Evolutionary conservation across 345 rosid genomes (phyloP), one percentile per base, ranked within the genome.

Genomic region (Arabidopsis suecica): DNA sequence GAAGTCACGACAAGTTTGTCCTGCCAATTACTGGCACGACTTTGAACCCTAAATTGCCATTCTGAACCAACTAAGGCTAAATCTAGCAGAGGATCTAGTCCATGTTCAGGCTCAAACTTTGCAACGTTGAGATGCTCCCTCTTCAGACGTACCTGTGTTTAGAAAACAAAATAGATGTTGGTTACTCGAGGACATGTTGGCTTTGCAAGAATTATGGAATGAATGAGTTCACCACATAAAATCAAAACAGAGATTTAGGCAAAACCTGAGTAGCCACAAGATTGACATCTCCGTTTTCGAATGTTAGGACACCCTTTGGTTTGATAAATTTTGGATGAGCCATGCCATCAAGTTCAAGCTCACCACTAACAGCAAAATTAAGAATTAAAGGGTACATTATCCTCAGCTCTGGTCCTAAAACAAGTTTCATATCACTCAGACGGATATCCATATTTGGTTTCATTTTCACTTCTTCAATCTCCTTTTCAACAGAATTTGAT

Each of bases 211-310:
- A 55, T 13, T 13, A 65, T 16, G 53, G 42, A 56, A 33, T 8
- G 13, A 45, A 64, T 16, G 34, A 40, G 44, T 25, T 47, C 40
- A 23, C n/a, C 13, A 73, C 56, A 55, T 51, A 66, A 38, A 30
- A 62, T 47, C 16, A 65, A 41, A 71, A 79, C 82, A 83, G 34
- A 42, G 23, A 69, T 25, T 57, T 36, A 62, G 80, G 61, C 20
- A 62, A 63, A 78, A 87, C 99, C 85, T 95, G 97, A 75, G 97
- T 92, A 50, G 97, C 97, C 78, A 92, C 99, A 55, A 95, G 99
- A 86, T 89, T 92, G 81, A 95, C 93, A 83, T 95, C 97, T 73
- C 99, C 99, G 69, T 95, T 95, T 83, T 95, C 97, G 74, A 95
- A 92, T 23, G 86, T 78, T n/a, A 95, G 86, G 83, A 87, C 77